Evolutionary conservation across 768 basidiomycete species (phyloP), one percentile per base, ranked within the genome.

Genomic region (Trametes cinnabarina): DNA sequence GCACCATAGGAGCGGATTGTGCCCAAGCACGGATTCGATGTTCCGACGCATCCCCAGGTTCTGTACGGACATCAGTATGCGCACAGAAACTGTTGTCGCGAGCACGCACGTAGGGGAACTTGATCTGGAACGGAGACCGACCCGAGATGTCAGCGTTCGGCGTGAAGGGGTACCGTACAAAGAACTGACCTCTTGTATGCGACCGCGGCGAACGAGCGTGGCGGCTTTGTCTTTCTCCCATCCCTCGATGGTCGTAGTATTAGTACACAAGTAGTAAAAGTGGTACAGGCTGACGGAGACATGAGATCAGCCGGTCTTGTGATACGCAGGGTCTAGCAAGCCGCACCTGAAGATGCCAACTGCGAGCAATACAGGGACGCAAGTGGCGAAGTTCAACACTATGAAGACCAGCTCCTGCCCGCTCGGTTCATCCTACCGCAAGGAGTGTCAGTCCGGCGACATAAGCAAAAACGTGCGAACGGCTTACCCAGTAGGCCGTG

Each of bases 171-270:
- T 32, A 44, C 48, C 32, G n/a, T n/a, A n/a, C n/a, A n/a, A n/a
- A 46, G 20, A 28, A 44, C 65, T 17, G 34, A 90, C 90, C 74
- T 94, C 89, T 49, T 80, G 83, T 56, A 98, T 88, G 71, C 90
- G 92, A 5, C 95, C 96, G 56, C 88, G 77, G 19, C 89, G 83
- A 49, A 92, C 84, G 64, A 99, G 80, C 0, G 84, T 89, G 4
- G 94, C 88, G 1, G 85, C 93, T 72, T 90, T 95, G 68, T 98
- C 94, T 73, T 98, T 98, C 72, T 99, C 97, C 92, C 92, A 96
- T 0, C 90, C 86, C 74, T 99, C 97, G 48, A 99, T 98, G 0
- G 97, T 98, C 0, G 96, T 99, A 2, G 87, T 85, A 71, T 99
- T 99, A 10, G 80, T 80, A 6, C 81, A 65, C 25, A 98, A 71